Base-by-base conservation (phyloP, 148 eudicot genomes). In the Dianthus caryophyllus region DNA sequence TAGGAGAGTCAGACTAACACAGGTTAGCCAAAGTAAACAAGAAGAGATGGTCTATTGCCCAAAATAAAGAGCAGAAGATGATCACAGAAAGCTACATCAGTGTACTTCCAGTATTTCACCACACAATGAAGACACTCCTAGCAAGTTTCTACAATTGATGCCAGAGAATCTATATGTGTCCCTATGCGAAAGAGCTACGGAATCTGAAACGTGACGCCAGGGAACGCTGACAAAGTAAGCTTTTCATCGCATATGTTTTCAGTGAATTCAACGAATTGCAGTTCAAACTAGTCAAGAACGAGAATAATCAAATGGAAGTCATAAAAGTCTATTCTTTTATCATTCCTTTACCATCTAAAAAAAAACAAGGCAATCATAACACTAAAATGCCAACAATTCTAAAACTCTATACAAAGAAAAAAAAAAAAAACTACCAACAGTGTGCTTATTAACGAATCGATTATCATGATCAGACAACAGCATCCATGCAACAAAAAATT, bases 51-150 rank as follows among this genome's bases (percentile, higher is more conserved):
- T 62, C 36, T 2, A 63, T 55, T 18, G 70, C 67, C 30, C 65
- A 77, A 33, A 79, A 66, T 49, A 83, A 80, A 44, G 91, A 84
- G 67, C 84, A 83, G 33, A 77, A 81, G 65, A 56, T 74, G 77
- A 83, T 91, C 18, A 73, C 86, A 53, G 92, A 91, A 75, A 79
- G 76, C 86, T 72, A 88, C 25, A 73, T 86, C 47, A 88, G 96
- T 76, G 68, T 86, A 70, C 58, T 91, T 53, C 96, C 87, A 59
- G 73, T 7, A 33, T 92, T 22, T 75, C 87, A 59, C 73, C 87
- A 59, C 73, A 86, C 48, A 82, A 79, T 71, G 92, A 91, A 71
- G 82, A 79, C 56, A 84, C 83, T 61, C 26, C 90, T 14, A 86
- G 92, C 59, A 85, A 76, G 71, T 91, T 88, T 64, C 74, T 88